phyloP scores from a whole-genome alignment of 1,139 yeast genomes.

The Hemisphaericaspora xylofermentans region DNA sequence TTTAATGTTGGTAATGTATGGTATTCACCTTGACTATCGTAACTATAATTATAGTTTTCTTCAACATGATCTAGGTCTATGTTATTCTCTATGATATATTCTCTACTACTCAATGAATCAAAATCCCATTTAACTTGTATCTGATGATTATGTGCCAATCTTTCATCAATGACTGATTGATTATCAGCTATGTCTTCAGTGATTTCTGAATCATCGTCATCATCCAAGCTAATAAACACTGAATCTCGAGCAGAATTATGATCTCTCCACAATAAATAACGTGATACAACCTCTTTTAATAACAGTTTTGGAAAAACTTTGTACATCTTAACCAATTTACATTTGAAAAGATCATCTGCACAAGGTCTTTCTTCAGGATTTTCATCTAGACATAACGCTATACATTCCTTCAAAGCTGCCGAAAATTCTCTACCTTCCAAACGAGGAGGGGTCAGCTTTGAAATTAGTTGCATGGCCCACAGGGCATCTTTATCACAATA shows the following conservation, averaged over 20 bases:
- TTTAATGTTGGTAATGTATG: slow-evolving; percentile 32
- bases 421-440: slow-evolving; percentile 88
- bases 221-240: slow-evolving; percentile 38
- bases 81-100: slow-evolving; percentile 68
- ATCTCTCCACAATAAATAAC: slow-evolving; percentile 82
- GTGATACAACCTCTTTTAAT: slow-evolving; percentile 73
- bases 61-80: slow-evolving; percentile 51
- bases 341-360: slow-evolving; percentile 80
- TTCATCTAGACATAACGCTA: slow-evolving; percentile 91
- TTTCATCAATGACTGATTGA: slow-evolving; percentile 4
- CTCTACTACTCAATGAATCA: slow-evolving; percentile 71
- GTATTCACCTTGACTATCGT: slow-evolving; percentile 22
- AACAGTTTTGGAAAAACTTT: slow-evolving; percentile 58
- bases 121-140: slow-evolving; percentile 87
- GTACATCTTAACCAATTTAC: slow-evolving; percentile 67
- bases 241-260: slow-evolving; percentile 53
- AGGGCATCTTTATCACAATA: slow-evolving; percentile 93
- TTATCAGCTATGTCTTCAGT: slow-evolving; percentile 17
- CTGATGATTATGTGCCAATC: slow-evolving; percentile 25
- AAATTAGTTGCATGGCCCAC: slow-evolving; percentile 91
- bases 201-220: slow-evolving; percentile 16
- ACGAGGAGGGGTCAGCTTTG: slow-evolving; percentile 91
- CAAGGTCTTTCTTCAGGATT: slow-evolving; percentile 84
- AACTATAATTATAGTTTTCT: slow-evolving; percentile 36
- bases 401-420: slow-evolving; percentile 73